Base-by-base conservation (phyloP, 1,139 yeast genomes). In the Debaryomycetaceae sp. region DNA sequence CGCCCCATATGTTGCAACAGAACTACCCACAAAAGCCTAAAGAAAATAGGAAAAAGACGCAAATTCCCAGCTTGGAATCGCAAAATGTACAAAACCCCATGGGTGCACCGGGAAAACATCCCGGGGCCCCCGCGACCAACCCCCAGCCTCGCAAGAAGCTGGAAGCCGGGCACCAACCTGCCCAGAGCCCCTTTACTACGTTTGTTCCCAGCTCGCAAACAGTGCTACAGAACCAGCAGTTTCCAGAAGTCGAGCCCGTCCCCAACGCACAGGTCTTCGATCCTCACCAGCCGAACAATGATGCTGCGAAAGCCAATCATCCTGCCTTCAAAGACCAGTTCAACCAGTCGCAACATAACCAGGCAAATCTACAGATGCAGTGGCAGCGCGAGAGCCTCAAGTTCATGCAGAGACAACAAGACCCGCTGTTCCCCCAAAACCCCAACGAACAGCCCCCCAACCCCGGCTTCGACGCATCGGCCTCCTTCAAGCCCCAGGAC, bases 351-450 rank as follows among this genome's bases (percentile, higher is more conserved):
- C 58, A 55, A 35, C 63, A 56, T 44, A 56, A 50, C 37, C 62
- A 54, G 41, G 53, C 51, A 52, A 57, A 55, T 39, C 39, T 55
- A 40, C 59, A 52, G 47, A 49, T 47, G 38, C 62, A 58, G 43
- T 52, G 54, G 22, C 59, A 49, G 42, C 59, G 54, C 37, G 53
- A 51, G 38, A 31, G 47, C 40, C 35, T 46, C 36, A 48, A 47
- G 22, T 45, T 38, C 17, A 48, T 48, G 9, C 56, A 49, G 29
- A 53, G 42, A 48, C 57, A 43, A 39, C 50, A 46, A 27, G 40
- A 13, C 13, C 36, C 36, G 36, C 23, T 8, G 31, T 27, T 27
- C 11, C 11, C 31, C 11, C 8, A 27, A 7, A 11, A 7, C 3
- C 8, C 8, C 31, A 8, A 7, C 31, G 31, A 27, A 8, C 11